These are phyloP conservation scores for Heritiera fomes DNA, from an alignment of 345 rosid genomes.

Conservation along the genomic window DNA sequence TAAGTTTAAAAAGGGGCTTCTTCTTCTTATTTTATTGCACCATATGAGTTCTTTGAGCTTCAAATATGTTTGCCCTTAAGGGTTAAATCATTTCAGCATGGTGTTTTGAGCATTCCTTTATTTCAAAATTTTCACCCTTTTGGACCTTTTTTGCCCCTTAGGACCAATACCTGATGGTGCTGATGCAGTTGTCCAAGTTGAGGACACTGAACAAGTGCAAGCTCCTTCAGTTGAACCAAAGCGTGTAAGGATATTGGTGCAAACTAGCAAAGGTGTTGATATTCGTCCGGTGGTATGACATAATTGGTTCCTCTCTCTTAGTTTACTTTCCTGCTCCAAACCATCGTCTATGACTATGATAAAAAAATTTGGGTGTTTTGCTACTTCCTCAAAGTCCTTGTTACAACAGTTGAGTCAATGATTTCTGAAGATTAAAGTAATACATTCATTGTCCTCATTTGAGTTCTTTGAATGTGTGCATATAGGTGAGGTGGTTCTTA, in stretches of 20 bases:
- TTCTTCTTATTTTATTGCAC: background rate
- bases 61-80: background rate
- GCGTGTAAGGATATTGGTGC: conserved; percentile 65
- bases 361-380: background rate
- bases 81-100: background rate
- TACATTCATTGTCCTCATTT: background rate
- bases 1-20: background rate
- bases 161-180: conserved; percentile 99
- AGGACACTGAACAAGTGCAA: conserved; percentile 62
- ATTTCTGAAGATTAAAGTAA: background rate
- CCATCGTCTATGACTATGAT: background rate
- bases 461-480: too few relatives aligned
- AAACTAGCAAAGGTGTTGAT: conserved; percentile 65
- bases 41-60: background rate
- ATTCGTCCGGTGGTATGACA: conserved; percentile 92
- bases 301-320: conserved; percentile 14
- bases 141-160: conserved; percentile 18
- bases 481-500: background rate
- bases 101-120: background rate
- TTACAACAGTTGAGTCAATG: background rate
- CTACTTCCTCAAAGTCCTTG: background rate
- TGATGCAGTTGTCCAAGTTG: conserved; percentile 97
- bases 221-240: conserved; percentile 39
- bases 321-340: background rate
- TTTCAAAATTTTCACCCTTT: background rate